Conservation (phyloP, 2,329 filamentous ascomycete genomes). For the Lecanicillium sp. region DNA sequence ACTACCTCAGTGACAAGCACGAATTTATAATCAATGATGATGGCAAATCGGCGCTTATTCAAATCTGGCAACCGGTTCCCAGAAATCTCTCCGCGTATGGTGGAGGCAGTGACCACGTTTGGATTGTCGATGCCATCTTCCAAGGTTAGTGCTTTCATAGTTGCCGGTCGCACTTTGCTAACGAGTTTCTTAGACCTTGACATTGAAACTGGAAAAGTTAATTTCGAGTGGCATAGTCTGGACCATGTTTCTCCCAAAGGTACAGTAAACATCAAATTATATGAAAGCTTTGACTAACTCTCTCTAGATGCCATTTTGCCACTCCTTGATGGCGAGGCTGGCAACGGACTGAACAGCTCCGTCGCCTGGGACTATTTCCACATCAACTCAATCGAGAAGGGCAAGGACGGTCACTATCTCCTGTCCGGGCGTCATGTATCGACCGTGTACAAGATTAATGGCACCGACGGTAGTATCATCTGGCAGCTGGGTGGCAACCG, state of each 20-base stretch:
- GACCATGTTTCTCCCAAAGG: slow-evolving; percentile 23
- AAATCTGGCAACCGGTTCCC: slow-evolving; percentile 47
- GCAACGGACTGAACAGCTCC: slow-evolving; percentile 25
- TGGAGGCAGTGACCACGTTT: slow-evolving; percentile 41
- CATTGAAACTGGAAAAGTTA: slow-evolving; percentile 41
- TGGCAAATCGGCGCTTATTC: slow-evolving; percentile 46
- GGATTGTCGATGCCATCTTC: slow-evolving; percentile 50
- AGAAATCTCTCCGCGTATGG: slow-evolving; percentile 40
- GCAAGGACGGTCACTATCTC: slow-evolving; percentile 40
- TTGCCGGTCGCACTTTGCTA: neutral
- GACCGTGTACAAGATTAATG: slow-evolving; percentile 42
- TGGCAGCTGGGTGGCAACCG: slow-evolving; percentile 47
- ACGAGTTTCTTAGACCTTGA: slow-evolving; percentile 36
- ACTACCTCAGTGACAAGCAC: slow-evolving; percentile 46
- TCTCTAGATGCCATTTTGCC: slow-evolving; percentile 37
- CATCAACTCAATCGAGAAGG: slow-evolving; percentile 7
- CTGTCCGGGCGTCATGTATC: slow-evolving; percentile 47
- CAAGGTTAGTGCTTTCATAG: slow-evolving; percentile 38
- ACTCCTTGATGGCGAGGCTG: slow-evolving; percentile 38
- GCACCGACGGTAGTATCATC: slow-evolving; percentile 41
- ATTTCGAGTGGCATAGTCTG: slow-evolving; percentile 40
- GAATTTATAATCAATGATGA: slow-evolving; percentile 50
- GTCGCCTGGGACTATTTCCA: slow-evolving; percentile 27
- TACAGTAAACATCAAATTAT: too few species aligned
- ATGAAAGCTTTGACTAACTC: neutral